phyloP scores from a whole-genome alignment of 495 filamentous ascomycete genomes.

The Hypoxylon trugodes region DNA sequence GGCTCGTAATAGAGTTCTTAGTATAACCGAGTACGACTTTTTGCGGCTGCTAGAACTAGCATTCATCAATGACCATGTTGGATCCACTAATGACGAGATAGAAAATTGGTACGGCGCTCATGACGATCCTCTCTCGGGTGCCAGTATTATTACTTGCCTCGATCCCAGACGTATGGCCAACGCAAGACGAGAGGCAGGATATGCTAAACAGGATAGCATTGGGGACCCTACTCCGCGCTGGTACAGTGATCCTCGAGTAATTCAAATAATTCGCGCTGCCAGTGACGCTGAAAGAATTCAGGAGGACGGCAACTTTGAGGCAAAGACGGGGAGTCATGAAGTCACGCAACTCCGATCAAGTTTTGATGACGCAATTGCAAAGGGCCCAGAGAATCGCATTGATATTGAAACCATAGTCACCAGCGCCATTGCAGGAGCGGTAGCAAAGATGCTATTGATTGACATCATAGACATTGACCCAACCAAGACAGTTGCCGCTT shows the following conservation, averaged over 20 bases:
- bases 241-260: slow-evolving; percentile 5
- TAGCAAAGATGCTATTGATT: not conserved
- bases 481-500: not conserved
- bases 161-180: slow-evolving; percentile 3
- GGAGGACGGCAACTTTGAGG: not conserved
- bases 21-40: slow-evolving; percentile 1
- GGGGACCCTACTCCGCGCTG: slow-evolving; percentile 6
- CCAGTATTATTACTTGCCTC: slow-evolving; percentile 1
- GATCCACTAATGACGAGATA: not conserved
- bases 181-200: not conserved
- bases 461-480: not conserved
- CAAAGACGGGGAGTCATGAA: slow-evolving; percentile 5
- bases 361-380: slow-evolving; percentile 2
- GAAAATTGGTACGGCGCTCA: not conserved
- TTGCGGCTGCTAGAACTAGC: not conserved
- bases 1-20: not conserved
- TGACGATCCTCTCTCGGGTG: slow-evolving; percentile 4
- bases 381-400: not conserved
- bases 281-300: not conserved
- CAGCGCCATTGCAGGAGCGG: not conserved
- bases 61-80: not conserved
- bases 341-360: not conserved
- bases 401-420: not conserved
- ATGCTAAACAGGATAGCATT: too few species aligned
- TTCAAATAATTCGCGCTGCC: not conserved